phyloP scores from a whole-genome alignment of 2,329 filamentous ascomycete genomes.

The Pseudocercospora cruenta region DNA sequence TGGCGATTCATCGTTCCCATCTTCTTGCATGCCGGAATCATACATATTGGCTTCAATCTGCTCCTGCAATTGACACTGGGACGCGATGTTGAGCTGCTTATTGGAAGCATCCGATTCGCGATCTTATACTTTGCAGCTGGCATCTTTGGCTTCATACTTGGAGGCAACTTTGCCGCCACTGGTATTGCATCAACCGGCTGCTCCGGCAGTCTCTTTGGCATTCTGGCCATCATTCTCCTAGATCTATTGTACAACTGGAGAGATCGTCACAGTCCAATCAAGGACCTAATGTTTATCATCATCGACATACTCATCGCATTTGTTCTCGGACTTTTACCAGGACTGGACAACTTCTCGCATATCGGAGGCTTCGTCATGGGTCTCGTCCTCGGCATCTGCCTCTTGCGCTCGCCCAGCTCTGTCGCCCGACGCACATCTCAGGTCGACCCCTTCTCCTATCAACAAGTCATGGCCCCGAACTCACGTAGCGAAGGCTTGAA shows the following conservation, averaged over 20 bases:
- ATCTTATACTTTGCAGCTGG: slow-evolving; percentile 88
- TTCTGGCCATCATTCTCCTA: slow-evolving; percentile 84
- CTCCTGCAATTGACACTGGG: slow-evolving; percentile 87
- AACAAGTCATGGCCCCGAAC: slow-evolving; percentile 19
- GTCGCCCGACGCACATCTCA: slow-evolving; percentile 32
- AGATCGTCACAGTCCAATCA: slow-evolving; percentile 73
- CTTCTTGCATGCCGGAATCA: slow-evolving; percentile 89
- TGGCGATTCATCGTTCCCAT: slow-evolving; percentile 95
- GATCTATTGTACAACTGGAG: slow-evolving; percentile 93
- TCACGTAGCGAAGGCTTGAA: slow-evolving; percentile 38
- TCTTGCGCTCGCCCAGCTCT: slow-evolving; percentile 84
- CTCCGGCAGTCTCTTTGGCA: slow-evolving; percentile 87
- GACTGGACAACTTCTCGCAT: slow-evolving; percentile 95
- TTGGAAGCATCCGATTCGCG: slow-evolving; percentile 84
- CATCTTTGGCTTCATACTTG: slow-evolving; percentile 94
- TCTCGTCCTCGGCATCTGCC: slow-evolving; percentile 78
- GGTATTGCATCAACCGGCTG: slow-evolving; percentile 81
- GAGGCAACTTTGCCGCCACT: slow-evolving; percentile 86
- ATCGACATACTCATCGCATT: slow-evolving; percentile 88
- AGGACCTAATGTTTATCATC: slow-evolving; percentile 84
- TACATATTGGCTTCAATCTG: slow-evolving; percentile 96
- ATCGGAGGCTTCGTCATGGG: slow-evolving; percentile 97
- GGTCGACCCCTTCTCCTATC: slow-evolving; percentile 25
- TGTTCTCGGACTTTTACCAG: slow-evolving; percentile 86
- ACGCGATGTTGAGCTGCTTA: slow-evolving; percentile 87